Evolutionary conservation across 106 monocot species (phyloP).

Genomic region (Dendrobium officinale): DNA sequence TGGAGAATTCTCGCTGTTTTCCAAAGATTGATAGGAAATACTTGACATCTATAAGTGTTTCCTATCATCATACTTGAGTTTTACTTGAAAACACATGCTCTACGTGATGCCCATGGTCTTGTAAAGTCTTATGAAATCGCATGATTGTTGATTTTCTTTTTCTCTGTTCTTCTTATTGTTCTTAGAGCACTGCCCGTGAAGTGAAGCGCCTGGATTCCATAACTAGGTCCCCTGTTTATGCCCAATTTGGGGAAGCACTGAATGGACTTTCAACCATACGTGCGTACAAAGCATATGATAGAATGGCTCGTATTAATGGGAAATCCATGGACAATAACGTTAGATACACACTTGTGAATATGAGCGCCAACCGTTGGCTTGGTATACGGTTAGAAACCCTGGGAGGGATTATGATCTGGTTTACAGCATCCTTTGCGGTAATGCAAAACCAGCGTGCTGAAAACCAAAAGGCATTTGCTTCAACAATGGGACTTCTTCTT

Average conservation of each 20-base stretch:
- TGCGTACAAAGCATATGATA: constrained; percentile 96
- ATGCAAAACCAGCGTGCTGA: constrained; percentile 87
- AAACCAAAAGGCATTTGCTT: constrained; percentile 87
- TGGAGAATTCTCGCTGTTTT: too few species aligned
- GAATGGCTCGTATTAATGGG: constrained; percentile 90
- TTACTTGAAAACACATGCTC: background rate
- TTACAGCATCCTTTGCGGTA: constrained; percentile 94
- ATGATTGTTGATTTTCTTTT: background rate
- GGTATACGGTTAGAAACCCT: constrained; percentile 83
- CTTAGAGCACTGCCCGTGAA: constrained; percentile 84
- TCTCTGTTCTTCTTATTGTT: background rate
- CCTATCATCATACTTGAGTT: background rate
- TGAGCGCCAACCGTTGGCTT: constrained; percentile 87
- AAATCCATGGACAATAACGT: constrained; percentile 98
- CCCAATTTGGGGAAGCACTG: constrained; percentile 96
- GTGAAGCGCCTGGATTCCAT: constrained; percentile 95
- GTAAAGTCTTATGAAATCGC: background rate
- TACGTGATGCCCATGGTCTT: background rate
- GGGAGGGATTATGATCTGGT: constrained; percentile 94
- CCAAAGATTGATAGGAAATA: too few species aligned
- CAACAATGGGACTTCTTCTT: constrained; percentile 96
- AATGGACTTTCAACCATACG: constrained; percentile 96
- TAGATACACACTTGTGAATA: constrained; percentile 91
- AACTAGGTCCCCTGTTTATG: constrained; percentile 98
- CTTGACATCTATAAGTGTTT: too few species aligned